Evolutionary conservation across 192 early-diverging fungal species (phyloP), one percentile per base, ranked within the genome.

Genomic region (Podila verticillata): DNA sequence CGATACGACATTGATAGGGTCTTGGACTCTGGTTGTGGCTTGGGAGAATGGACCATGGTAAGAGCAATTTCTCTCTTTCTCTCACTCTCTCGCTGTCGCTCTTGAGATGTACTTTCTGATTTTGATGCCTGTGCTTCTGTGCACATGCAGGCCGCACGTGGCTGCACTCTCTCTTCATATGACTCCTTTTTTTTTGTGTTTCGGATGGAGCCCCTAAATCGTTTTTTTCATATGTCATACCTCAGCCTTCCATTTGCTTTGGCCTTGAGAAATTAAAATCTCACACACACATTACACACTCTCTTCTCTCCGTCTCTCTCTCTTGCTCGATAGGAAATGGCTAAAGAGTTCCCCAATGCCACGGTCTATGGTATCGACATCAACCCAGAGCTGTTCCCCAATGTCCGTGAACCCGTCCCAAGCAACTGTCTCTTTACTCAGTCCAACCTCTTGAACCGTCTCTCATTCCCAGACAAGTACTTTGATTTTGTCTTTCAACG

Each of bases 401-500:
- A 70, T 51, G 70, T 66, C 6, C 77, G 72, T 4, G 69, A 80
- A 49, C 65, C 59, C 1, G 77, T 80, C 9, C 77, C 77, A 13
- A 80, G 77, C 39, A 80, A 80, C 28, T 80, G 77, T 47, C 66
- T 80, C 4, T 80, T 80, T 34, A 72, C 77, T 3, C 72, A 81
- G 34, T 68, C 73, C 3, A 85, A 85, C 31, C 60, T 85, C 12
- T 54, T 85, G 48, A 72, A 34, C 6, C 75, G 84, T 5, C 61
- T 85, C 32, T 80, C 82, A 24, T 85, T 83, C 61, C 70, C 65
- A n/a, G 62, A 83, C 58, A 35, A 73, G 13, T 84, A 83, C 17
- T 85, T 85, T 67, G 82, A 85, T 65, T 85, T 81, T 62, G 77
- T 85, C 29, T 70, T 75, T 59, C 70, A 81, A 22, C 60, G 84